Conservation (phyloP, 2,329 filamentous ascomycete genomes). For the Grosmannia serpens region DNA sequence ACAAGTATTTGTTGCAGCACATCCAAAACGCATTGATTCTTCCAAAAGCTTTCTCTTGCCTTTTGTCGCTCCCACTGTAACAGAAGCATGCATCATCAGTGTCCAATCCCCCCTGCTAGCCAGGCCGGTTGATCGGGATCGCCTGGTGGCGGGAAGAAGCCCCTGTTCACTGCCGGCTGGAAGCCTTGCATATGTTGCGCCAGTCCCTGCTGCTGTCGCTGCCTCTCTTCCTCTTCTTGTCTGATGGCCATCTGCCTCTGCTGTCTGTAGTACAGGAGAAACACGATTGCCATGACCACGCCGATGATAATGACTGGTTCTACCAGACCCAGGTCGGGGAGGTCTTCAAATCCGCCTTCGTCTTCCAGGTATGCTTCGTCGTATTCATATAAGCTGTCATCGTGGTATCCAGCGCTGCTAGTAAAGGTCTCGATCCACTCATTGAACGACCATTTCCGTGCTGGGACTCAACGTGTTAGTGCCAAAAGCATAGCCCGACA, state of each 20-base stretch:
- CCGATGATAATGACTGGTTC: constrained; percentile 79
- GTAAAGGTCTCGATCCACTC: constrained; percentile 84
- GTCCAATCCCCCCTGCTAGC: constrained; percentile 51
- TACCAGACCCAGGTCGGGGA: constrained; percentile 57
- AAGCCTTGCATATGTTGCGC: constrained; percentile 1
- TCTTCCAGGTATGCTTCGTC: constrained; percentile 29
- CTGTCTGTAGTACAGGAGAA: constrained; percentile 72
- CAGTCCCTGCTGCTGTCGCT: constrained; percentile 15
- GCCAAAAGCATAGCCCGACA: neutral
- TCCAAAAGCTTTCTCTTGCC: too few species aligned
- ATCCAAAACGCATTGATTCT: too few species aligned
- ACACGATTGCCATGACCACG: constrained; percentile 60
- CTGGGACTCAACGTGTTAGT: constrained; percentile 41
- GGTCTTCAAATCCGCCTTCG: constrained; percentile 53
- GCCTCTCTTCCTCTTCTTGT: constrained; percentile 26
- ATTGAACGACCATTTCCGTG: constrained; percentile 62
- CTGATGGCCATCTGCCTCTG: constrained; percentile 50
- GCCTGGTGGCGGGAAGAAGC: constrained; percentile 41
- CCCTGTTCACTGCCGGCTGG: constrained; percentile 12
- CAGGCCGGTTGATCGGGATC: constrained; percentile 60
- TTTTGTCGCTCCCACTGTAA: too few species aligned
- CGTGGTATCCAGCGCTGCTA: constrained; percentile 53
- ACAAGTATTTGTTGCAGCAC: neutral
- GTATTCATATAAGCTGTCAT: constrained; percentile 47
- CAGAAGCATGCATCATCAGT: constrained; percentile 20